Base-by-base conservation (phyloP, 768 basidiomycete genomes). In the Polyporus arcularius region DNA sequence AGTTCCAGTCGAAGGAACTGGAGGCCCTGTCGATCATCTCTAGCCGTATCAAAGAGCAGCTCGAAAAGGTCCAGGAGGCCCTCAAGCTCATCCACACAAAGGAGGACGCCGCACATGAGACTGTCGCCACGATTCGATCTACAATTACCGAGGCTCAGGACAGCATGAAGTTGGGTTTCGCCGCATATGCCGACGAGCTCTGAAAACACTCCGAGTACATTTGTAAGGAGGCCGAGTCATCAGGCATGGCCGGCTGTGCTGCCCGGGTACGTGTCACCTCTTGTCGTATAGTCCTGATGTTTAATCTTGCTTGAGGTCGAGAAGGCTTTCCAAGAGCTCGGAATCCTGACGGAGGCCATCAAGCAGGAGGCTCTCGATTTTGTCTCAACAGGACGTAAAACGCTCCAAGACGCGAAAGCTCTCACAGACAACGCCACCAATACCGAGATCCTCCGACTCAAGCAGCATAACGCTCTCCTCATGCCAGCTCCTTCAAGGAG, bases 381-480 rank as follows among this genome's bases (percentile, higher is more conserved):
- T 61, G 75, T 89, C 49, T 74, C 81, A 15, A 72, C 76, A 0
- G 86, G 92, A 67, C 78, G 79, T 46, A 76, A 82, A 54, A 75
- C 82, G 35, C 68, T 85, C 14, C 70, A 73, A 30, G 80, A 85
- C 60, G 75, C 84, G 4, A 84, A 83, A 57, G 65, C 74, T 14
- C 68, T 86, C 32, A 76, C 80, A 0, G 79, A 82, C 30, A 76
- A 74, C 53, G 76, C 81, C 35, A 78, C 77, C 10, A 76, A 78
- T 31, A 71, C 74, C 12, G 86, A 92, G 76, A 81, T 90, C 45
- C 69, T 73, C 5, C 84, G 84, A 26, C 78, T 95, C 21, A 82
- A 82, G 64, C 77, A 82, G 55, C 92, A 96, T 71, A 96, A 96
- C 68, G 77, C 79, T 31, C 74, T 80, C 9, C 78, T 97, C 43